Conservation (phyloP, 2,329 filamentous ascomycete species). For the Diplocarpon rosae region DNA sequence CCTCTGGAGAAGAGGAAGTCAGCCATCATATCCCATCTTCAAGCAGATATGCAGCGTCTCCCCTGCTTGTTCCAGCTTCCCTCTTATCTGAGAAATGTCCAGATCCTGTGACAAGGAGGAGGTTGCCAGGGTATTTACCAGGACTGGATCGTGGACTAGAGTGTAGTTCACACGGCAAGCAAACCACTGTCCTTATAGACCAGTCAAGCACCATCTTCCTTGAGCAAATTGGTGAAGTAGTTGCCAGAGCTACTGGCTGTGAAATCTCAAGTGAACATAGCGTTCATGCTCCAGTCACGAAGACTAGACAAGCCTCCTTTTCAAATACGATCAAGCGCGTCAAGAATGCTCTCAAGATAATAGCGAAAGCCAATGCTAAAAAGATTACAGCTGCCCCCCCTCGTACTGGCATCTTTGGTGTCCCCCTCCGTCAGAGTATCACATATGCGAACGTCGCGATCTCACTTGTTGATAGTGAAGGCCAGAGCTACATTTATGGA, state of each 20-base stretch:
- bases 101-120: neutral
- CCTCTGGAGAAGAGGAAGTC: constrained; percentile 3
- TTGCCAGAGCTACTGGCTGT: neutral
- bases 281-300: neutral
- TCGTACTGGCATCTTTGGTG: constrained; percentile 78
- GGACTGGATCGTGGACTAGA: neutral
- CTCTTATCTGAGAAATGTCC: neutral
- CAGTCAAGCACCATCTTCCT: too few species aligned
- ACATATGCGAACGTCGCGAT: constrained; percentile 97
- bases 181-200: neutral
- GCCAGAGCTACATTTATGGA: constrained; percentile 94
- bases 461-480: constrained; percentile 83
- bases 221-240: neutral
- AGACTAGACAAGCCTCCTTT: neutral
- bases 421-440: constrained; percentile 88
- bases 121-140: neutral
- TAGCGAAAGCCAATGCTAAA: constrained; percentile 11
- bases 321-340: neutral
- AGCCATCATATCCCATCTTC: constrained; percentile 3
- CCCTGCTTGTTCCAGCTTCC: neutral
- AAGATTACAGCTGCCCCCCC: constrained; percentile 16
- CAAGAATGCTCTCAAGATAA: neutral
- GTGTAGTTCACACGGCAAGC: constrained; percentile 1
- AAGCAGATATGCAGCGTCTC: neutral
- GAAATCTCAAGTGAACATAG: constrained; percentile 1